Evolutionary conservation across 345 rosid genomes (phyloP).

Genomic region (Raphanus sativus): DNA sequence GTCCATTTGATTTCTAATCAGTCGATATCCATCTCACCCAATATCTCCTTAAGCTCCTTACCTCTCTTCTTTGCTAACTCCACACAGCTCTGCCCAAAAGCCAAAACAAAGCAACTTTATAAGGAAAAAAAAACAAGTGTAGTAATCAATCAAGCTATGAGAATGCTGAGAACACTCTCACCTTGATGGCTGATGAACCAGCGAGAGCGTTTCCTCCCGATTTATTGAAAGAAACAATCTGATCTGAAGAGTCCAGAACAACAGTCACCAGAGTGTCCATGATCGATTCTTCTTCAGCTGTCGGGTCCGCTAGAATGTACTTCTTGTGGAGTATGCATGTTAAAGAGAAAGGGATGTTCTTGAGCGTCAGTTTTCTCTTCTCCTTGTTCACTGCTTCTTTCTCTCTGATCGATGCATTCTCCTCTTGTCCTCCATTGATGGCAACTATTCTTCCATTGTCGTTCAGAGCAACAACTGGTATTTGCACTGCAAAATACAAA

Average conservation of each 20-base stretch:
- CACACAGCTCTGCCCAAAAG: conserved; percentile 27
- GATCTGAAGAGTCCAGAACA: conserved; percentile 68
- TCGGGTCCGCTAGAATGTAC: conserved; percentile 82
- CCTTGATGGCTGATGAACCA: conserved; percentile 61
- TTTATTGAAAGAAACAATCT: conserved; percentile 73
- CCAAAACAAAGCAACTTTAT: not conserved
- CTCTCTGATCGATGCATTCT: conserved; percentile 41
- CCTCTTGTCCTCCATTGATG: conserved; percentile 33
- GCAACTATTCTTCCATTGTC: conserved; percentile 76
- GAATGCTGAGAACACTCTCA: conserved; percentile 39
- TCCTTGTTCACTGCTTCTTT: conserved; percentile 67
- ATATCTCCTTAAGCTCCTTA: conserved; percentile 31
- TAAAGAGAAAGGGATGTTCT: conserved; percentile 68
- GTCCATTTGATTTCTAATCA: conserved; percentile 1
- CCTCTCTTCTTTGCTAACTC: conserved; percentile 35
- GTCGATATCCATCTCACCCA: conserved; percentile 40
- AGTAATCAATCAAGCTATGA: not conserved
- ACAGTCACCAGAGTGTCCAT: conserved; percentile 77
- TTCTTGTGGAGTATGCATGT: conserved; percentile 76
- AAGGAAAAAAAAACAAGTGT: not conserved
- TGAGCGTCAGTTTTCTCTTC: conserved; percentile 67
- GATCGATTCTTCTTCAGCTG: conserved; percentile 80
- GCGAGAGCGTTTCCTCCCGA: conserved; percentile 85
- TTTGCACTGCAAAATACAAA: conserved; percentile 58
- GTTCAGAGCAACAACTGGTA: conserved; percentile 75